Evolutionary conservation across 805 yeast genomes (phyloP), one percentile per base, ranked within the genome.

Genomic region (Saturnispora zaruensis): DNA sequence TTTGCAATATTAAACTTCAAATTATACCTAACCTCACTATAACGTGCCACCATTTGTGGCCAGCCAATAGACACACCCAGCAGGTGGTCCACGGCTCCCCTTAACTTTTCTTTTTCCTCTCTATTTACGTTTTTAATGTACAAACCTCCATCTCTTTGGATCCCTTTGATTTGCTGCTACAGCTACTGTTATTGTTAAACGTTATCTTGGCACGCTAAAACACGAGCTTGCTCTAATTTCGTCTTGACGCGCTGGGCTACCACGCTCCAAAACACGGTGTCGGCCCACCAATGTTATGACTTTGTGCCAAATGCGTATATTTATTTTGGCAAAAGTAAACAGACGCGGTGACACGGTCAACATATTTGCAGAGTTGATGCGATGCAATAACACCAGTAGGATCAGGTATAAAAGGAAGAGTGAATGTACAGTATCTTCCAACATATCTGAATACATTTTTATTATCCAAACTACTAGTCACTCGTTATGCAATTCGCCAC

Each of bases 401-500:
- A 28, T 28, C 32, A 28, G 13, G 23, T 36, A 36, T 36, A 36
- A 36, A 36, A 36, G 21, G 24, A 36, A 13, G 11, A 36, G 14
- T 36, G 40, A 16, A 5, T 36, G 23, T 23, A 36, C 24, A 7
- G 13, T 36, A 16, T 5, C n/a, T 18, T 6, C 5, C 23, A 20
- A 5, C 14, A 20, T 9, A 6, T 8, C 5, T 5, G 25, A 20
- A 33, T n/a, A 23, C 28, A 28, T 37, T 41, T 9, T 18, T 24
- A 6, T 26, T 24, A 37, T 28, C 21, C 28, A 21, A 46, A 37
- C 51, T 44, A 54, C 57, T 32, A 52, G 59, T 57, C 66, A 56
- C 59, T 58, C 68, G 56, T 51, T 54, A 73, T 73, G 77, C 75
- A 72, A 69, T 73, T 71, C 74, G 64, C 75, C 59, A 64, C 66